A percentile compares a stretch with the other conserved stretches of the same genome.
Conservation (phyloP, 164 flowering plant species). For the Euptelea pleiosperma region DNA sequence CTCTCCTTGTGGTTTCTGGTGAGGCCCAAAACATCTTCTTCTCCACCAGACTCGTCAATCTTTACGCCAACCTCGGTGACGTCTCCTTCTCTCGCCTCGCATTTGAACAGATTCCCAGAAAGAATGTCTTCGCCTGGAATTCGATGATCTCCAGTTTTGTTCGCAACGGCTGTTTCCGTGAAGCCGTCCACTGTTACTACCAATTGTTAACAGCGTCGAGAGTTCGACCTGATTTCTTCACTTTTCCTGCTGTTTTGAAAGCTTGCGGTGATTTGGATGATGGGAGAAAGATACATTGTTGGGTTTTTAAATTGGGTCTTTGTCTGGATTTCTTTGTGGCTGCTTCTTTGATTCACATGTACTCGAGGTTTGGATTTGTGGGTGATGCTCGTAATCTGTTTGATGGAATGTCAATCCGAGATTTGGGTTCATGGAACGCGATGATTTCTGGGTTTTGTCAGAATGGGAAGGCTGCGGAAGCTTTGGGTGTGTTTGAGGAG, state of each 20-base stretch:
- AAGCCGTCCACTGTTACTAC: slow-evolving; percentile 43
- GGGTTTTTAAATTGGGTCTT: slow-evolving; percentile 50
- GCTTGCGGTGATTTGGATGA: slow-evolving; percentile 42
- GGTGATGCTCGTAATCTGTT: slow-evolving; percentile 45
- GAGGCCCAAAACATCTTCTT: slow-evolving; percentile 33
- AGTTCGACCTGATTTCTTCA: slow-evolving; percentile 57
- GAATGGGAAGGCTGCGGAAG: slow-evolving; percentile 44
- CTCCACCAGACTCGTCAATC: slow-evolving; percentile 55
- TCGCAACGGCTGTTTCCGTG: slow-evolving; percentile 33
- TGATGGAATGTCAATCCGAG: slow-evolving; percentile 48
- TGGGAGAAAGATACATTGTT: slow-evolving; percentile 51
- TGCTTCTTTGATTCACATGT: slow-evolving; percentile 65
- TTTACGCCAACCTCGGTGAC: slow-evolving; percentile 49
- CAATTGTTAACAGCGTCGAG: slow-evolving; percentile 29
- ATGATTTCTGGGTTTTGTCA: slow-evolving; percentile 61
- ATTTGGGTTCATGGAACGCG: slow-evolving; percentile 69
- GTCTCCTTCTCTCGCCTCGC: slow-evolving; percentile 32
- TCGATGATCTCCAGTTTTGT: slow-evolving; percentile 63
- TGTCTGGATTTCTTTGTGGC: slow-evolving; percentile 62
- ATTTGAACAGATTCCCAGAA: slow-evolving; percentile 41
- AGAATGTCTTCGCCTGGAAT: slow-evolving; percentile 62
- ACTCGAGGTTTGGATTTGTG: slow-evolving; percentile 41
- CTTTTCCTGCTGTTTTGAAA: slow-evolving; percentile 67
- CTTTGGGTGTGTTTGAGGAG: slow-evolving; percentile 40
- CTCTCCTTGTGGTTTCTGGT: slow-evolving; percentile 54